These are phyloP conservation scores for Porodaedalea pini DNA, from an alignment of 1,284 basidiomycete species.

Conservation along the genomic window DNA sequence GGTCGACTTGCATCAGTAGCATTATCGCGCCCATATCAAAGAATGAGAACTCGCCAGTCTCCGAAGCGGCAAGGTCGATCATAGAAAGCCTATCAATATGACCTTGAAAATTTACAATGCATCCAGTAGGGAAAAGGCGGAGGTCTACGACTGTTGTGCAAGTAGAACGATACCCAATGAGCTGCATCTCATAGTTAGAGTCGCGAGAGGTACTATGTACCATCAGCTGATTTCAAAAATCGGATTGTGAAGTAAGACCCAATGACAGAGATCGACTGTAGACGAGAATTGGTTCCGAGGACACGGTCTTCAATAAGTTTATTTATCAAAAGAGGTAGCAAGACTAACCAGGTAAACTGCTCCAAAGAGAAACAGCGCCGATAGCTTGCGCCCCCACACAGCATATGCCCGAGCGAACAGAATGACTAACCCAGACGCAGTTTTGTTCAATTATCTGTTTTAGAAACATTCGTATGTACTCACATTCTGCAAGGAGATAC, in stretches of 20 bases:
- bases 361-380: background rate
- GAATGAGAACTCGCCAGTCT: slow-evolving; percentile 2
- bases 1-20: background rate
- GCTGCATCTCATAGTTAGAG: too few relatives aligned
- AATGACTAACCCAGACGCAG: background rate
- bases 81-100: slow-evolving; percentile 1
- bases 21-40: background rate
- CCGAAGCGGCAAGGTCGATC: slow-evolving; percentile 1
- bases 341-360: background rate
- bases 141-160: background rate
- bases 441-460: too few relatives aligned
- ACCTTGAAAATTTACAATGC: slow-evolving; percentile 1
- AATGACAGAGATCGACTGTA: background rate
- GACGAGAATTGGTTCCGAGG: too few relatives aligned
- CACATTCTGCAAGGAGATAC: background rate
- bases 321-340: background rate
- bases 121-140: background rate
- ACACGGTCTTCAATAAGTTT: too few relatives aligned
- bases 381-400: slow-evolving; percentile 3
- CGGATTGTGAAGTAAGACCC: background rate
- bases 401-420: slow-evolving; percentile 9
- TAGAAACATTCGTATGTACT: background rate
- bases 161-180: too few relatives aligned
- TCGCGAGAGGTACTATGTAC: too few relatives aligned
- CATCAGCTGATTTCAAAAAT: background rate